A percentile compares a stretch with the other conserved stretches of the same genome.
Conservation (phyloP, 129 eudicot species). For the Dittrichia graveolens region DNA sequence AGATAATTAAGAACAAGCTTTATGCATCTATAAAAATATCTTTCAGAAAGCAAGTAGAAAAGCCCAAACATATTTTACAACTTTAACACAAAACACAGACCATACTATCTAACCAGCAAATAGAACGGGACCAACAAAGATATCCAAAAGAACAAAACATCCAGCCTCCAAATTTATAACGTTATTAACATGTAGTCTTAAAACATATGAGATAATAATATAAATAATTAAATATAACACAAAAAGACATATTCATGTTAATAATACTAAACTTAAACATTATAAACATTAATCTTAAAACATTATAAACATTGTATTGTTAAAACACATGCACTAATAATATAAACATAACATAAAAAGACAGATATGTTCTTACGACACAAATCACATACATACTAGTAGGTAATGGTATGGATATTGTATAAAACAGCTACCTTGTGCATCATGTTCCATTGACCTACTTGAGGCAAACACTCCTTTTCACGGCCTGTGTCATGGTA, state of each 20-base stretch:
- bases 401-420: neutral
- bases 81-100: neutral
- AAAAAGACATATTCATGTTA: too few relatives aligned
- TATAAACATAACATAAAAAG: neutral
- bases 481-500: slow-evolving; percentile 95
- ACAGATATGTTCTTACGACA: neutral
- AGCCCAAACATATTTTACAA: neutral
- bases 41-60: neutral
- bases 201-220: too few relatives aligned
- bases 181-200: too few relatives aligned
- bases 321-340: neutral
- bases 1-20: slow-evolving; percentile 6
- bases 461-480: slow-evolving; percentile 92
- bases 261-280: too few relatives aligned
- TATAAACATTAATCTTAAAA: too few relatives aligned
- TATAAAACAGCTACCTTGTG: slow-evolving; percentile 57
- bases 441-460: slow-evolving; percentile 98
- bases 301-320: neutral
- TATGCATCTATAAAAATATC: neutral
- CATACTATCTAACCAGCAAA: neutral
- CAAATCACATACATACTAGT: neutral
- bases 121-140: too few relatives aligned
- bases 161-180: too few relatives aligned
- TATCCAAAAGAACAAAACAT: too few relatives aligned
- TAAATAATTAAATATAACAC: too few relatives aligned